Evolutionary conservation across 371 early-diverging fungal species (phyloP).

Genomic region (Mortierella sp.): DNA sequence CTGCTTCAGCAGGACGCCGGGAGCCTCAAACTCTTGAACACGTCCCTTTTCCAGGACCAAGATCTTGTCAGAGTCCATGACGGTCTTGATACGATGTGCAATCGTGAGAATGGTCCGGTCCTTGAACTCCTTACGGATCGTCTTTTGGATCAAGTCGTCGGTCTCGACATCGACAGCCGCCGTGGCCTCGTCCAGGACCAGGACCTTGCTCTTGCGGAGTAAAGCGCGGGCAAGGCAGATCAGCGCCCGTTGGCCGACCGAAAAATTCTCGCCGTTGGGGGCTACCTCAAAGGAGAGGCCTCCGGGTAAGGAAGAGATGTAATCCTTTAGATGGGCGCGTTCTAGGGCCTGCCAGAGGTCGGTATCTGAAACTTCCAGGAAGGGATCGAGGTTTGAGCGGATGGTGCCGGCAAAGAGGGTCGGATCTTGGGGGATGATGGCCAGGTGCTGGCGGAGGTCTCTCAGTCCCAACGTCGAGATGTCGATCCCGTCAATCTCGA

Average conservation of each 20-base stretch:
- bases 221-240: slow-evolving; percentile 70
- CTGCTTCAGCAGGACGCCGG: slow-evolving; percentile 20
- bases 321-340: slow-evolving; percentile 62
- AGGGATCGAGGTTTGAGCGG: slow-evolving; percentile 71
- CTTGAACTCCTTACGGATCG: slow-evolving; percentile 72
- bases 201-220: slow-evolving; percentile 59
- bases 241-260: slow-evolving; percentile 73
- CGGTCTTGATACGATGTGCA: slow-evolving; percentile 72
- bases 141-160: slow-evolving; percentile 73
- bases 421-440: slow-evolving; percentile 97
- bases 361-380: slow-evolving; percentile 66
- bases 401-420: slow-evolving; percentile 87
- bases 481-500: slow-evolving; percentile 84
- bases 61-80: slow-evolving; percentile 66
- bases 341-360: slow-evolving; percentile 71
- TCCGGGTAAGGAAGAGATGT: slow-evolving; percentile 55
- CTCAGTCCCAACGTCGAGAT: slow-evolving; percentile 82
- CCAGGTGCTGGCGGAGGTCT: slow-evolving; percentile 80
- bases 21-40: slow-evolving; percentile 55
- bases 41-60: slow-evolving; percentile 56
- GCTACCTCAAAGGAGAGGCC: slow-evolving; percentile 56
- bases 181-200: slow-evolving; percentile 73
- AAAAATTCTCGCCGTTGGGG: slow-evolving; percentile 66
- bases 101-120: slow-evolving; percentile 77
- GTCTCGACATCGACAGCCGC: slow-evolving; percentile 77